Evolutionary conservation across 2,329 filamentous ascomycete species (phyloP), one percentile per base, ranked within the genome.

Genomic region (Diaporthe humulicola): DNA sequence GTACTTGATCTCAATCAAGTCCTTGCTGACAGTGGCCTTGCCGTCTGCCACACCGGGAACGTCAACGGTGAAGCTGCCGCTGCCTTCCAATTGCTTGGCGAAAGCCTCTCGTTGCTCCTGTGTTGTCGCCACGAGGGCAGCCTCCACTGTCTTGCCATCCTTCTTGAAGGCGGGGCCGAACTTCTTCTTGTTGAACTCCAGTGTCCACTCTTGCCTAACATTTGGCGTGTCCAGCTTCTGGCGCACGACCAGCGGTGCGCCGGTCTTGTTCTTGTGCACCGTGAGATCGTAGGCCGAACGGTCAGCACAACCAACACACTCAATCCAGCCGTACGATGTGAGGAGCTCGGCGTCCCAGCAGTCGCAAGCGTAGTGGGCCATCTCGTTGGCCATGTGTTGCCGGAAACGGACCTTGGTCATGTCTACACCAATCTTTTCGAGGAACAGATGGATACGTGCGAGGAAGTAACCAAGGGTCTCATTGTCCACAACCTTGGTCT

Each of bases 401-500:
- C 97, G 92, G 90, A 98, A 98, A 71, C 97, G 94, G 79, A 98
- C 90, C 88, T 98, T 99, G 78, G 87, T 90, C 82, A 91, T 88
- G 83, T 98, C 96, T 64, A 98, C 89, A 82, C 97, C 97, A 79
- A 99, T 93, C 85, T 93, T 95, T 81, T 93, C 85, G 78, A 98
- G 89, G 90, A 98, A 99, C 54, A 95, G 90, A 82, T 97, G 93
- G 81, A 99, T 98, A 73, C 97, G 93, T 58, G 95, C 97, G 66
- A 99, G 87, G 89, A 99, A 99, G 88, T 99, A 99, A 77, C 97
- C 97, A 58, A 99, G 90, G 0, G 97, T 99, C 89, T 99, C 96
- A 84, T 98, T 99, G 84, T 99, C 96, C 22, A 99, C 95, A 38
- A 97, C 89, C 69, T 93, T 92, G 67, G 91, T 90, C 82, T 92